Evolutionary conservation across 768 basidiomycete species (phyloP), one percentile per base, ranked within the genome.

Genomic region (Collybiopsis confluens): DNA sequence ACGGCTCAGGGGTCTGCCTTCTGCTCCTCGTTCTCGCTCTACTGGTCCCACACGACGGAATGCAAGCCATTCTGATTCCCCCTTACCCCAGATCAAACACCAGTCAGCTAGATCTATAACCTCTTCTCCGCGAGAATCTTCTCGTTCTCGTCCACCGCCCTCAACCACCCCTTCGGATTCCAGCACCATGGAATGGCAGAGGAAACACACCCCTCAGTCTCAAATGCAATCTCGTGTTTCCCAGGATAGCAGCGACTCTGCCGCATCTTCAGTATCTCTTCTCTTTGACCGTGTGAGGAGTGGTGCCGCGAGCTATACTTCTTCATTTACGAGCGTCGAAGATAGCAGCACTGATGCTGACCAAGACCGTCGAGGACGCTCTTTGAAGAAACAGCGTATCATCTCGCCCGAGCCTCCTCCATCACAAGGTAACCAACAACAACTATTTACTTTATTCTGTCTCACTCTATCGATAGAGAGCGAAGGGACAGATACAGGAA

Each of bases 271-370:
- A 5, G 60, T 58, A 35, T 72, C 70, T 2, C 68, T 73, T 6
- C 62, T 74, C n/a, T 67, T 73, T 51, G 69, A 71, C 33, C 63
- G 74, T 49, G 67, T 71, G 60, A 69, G 65, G 45, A 58, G 54
- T 16, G 64, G 58, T 6, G 40, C 63, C 3, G 68, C 52, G 15
- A 53, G 70, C 33, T 68, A 71, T 55, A 54, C 64, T 9, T 77
- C 77, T 5, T 75, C 76, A 2, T 67, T 69, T 38, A 76, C 75
- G 28, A 78, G 73, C 58, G 54, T 75, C n/a, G 75, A 74, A 27
- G 72, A 76, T n/a, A 69, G 71, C 30, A 57, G 62, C 26, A 61
- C 64, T 9, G 30, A 21, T 28, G 50, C 20, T 28, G 18, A 16
- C n/a, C 10, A 52, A 1, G 24, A 41, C 11, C 11, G 16, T 41